phyloP scores from a whole-genome alignment of 1,284 basidiomycete genomes.

The Mycena sp. region DNA sequence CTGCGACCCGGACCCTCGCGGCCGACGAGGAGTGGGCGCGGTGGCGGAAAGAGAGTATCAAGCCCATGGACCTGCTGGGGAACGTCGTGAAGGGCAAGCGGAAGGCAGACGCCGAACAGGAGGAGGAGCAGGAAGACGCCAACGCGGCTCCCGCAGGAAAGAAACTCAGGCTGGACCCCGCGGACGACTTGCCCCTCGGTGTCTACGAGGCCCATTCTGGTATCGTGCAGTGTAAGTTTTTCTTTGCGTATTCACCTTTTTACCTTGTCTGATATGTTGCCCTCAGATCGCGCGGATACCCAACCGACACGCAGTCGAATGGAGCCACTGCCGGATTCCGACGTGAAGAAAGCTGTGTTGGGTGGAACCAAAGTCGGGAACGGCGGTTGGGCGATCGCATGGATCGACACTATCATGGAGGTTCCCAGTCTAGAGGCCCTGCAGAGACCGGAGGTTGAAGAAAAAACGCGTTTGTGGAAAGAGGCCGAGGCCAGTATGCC shows the following conservation, averaged over 20 bases:
- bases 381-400: constrained; percentile 80
- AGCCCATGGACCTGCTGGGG: constrained; percentile 50
- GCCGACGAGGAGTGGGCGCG: constrained; percentile 70
- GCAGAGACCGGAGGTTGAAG: constrained; percentile 10
- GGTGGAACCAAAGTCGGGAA: constrained; percentile 80
- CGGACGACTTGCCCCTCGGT: constrained; percentile 57
- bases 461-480: constrained; percentile 22
- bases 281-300: constrained; percentile 72
- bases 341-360: constrained; percentile 56
- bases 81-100: constrained; percentile 34
- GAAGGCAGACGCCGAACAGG: constrained; percentile 33
- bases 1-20: constrained; percentile 71
- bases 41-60: constrained; percentile 68
- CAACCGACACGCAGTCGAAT: constrained; percentile 74
- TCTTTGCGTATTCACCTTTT: constrained; percentile 11
- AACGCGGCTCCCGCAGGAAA: constrained; percentile 37
- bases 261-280: constrained; percentile 12
- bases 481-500: constrained; percentile 24
- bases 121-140: constrained; percentile 34
- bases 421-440: constrained; percentile 12
- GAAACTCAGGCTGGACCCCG: constrained; percentile 33
- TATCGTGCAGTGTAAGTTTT: constrained; percentile 68
- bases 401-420: constrained; percentile 80
- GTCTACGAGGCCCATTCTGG: constrained; percentile 81
- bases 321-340: constrained; percentile 61